Evolutionary conservation across 2,329 filamentous ascomycete genomes (phyloP).

Genomic region (Colletotrichum sublineola): DNA sequence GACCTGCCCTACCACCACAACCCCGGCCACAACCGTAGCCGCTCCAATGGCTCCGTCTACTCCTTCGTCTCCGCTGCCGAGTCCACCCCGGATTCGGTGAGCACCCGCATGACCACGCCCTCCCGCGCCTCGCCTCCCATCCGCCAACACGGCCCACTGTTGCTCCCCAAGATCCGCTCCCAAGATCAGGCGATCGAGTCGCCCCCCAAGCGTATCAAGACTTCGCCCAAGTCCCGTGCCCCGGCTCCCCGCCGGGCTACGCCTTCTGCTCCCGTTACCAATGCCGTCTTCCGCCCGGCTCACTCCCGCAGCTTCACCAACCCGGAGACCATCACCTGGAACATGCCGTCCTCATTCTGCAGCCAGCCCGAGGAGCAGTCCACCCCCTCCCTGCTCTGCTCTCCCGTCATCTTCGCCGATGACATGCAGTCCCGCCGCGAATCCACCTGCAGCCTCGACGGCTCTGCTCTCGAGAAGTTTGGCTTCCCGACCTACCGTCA

Average conservation of each 20-base stretch:
- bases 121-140: conserved; percentile 76
- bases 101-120: conserved; percentile 78
- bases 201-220: conserved; percentile 69
- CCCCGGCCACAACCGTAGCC: conserved; percentile 71
- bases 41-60: conserved; percentile 76
- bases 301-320: conserved; percentile 73
- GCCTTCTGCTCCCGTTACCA: conserved; percentile 42
- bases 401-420: conserved; percentile 70
- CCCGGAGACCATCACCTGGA: conserved; percentile 66
- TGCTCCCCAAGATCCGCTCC: conserved; percentile 87
- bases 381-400: conserved; percentile 71
- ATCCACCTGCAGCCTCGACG: conserved; percentile 78
- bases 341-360: conserved; percentile 50
- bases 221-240: conserved; percentile 60
- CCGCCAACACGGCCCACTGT: conserved; percentile 81
- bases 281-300: conserved; percentile 56
- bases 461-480: conserved; percentile 75
- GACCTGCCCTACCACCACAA: conserved; percentile 62
- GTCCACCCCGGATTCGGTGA: conserved; percentile 73
- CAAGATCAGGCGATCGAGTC: conserved; percentile 83
- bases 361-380: conserved; percentile 45
- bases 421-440: conserved; percentile 67
- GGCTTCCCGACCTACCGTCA: conserved; percentile 89
- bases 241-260: conserved; percentile 43
- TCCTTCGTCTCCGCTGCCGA: conserved; percentile 73